These are phyloP conservation scores for Remersonia thermophila DNA, from an alignment of 2,329 filamentous ascomycete species.

Conservation along the genomic window DNA sequence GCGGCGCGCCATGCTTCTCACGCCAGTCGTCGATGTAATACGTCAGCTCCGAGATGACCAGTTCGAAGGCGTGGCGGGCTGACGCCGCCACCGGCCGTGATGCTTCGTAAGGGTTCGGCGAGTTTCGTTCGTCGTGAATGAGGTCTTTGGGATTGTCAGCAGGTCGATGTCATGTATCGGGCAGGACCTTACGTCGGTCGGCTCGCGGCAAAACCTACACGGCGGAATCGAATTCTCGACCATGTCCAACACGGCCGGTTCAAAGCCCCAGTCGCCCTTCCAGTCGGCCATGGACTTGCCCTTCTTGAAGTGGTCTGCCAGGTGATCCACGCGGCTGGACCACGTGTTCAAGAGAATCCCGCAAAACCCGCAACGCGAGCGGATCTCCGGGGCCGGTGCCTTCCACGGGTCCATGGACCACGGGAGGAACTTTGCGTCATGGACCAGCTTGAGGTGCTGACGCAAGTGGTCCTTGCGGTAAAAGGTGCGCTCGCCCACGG, in stretches of 20 bases:
- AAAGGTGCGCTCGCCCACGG: conserved; percentile 48
- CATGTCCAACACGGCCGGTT: conserved; percentile 46
- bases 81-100: conserved; percentile 31
- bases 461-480: conserved; percentile 57
- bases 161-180: conserved; percentile 9
- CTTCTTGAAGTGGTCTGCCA: conserved; percentile 56
- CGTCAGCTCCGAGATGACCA: conserved; percentile 45
- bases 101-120: conserved; percentile 41
- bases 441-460: conserved; percentile 51
- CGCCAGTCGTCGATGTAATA: conserved; percentile 36
- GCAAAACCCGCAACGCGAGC: conserved; percentile 55
- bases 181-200: no score
- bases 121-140: conserved; percentile 50
- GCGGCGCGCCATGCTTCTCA: conserved; percentile 28
- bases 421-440: conserved; percentile 46
- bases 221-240: conserved; percentile 56
- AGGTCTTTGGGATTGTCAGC: conserved; percentile 32
- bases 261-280: conserved; percentile 60
- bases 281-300: conserved; percentile 56
- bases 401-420: conserved; percentile 58
- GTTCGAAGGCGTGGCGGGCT: conserved; percentile 47
- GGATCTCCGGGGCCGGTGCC: conserved; percentile 45
- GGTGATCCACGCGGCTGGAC: conserved; percentile 47
- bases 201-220: no score
- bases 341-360: conserved; percentile 49